These are phyloP conservation scores for Ceratocystis alfenasii DNA, from an alignment of 2,329 filamentous ascomycete genomes.

Conservation along the genomic window DNA sequence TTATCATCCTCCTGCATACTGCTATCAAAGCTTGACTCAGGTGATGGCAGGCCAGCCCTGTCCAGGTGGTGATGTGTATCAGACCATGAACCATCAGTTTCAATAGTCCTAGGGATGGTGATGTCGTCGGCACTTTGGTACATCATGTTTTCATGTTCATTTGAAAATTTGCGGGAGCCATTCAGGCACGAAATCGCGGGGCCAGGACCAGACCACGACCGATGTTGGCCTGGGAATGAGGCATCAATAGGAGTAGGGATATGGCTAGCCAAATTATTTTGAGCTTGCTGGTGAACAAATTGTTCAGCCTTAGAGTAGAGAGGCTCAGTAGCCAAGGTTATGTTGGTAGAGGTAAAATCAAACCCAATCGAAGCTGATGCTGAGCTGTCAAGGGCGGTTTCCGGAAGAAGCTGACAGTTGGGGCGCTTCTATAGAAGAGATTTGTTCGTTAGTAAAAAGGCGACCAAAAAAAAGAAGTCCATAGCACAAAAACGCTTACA, in stretches of 20 bases:
- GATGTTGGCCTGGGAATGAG: conserved; percentile 41
- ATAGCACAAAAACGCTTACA: conserved; percentile 16
- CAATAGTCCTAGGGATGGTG: conserved; percentile 39
- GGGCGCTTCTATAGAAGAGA: conserved; percentile 17
- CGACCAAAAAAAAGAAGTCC: not conserved
- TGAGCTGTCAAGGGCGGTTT: not conserved
- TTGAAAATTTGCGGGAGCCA: conserved; percentile 6
- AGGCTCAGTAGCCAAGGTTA: conserved; percentile 40
- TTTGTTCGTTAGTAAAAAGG: conserved; percentile 11
- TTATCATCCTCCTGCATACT: conserved; percentile 27
- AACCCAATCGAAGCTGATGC: not conserved
- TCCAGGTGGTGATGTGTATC: conserved; percentile 40
- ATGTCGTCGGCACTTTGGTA: conserved; percentile 27
- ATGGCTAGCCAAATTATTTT: conserved; percentile 31
- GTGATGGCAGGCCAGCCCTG: conserved; percentile 27
- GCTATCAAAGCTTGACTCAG: conserved; percentile 29
- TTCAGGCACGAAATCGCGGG: conserved; percentile 23
- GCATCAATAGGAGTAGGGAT: conserved; percentile 50
- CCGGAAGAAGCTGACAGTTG: conserved; percentile 18
- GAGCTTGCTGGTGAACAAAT: conserved; percentile 12
- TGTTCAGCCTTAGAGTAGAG: conserved; percentile 24
- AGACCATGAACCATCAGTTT: conserved; percentile 38
- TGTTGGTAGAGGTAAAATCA: conserved; percentile 30
- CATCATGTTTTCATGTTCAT: not conserved
- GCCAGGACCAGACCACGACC: conserved; percentile 33